These are phyloP conservation scores for Dactylonectria estremocensis DNA, from an alignment of 2,329 filamentous ascomycete genomes.

Conservation along the genomic window DNA sequence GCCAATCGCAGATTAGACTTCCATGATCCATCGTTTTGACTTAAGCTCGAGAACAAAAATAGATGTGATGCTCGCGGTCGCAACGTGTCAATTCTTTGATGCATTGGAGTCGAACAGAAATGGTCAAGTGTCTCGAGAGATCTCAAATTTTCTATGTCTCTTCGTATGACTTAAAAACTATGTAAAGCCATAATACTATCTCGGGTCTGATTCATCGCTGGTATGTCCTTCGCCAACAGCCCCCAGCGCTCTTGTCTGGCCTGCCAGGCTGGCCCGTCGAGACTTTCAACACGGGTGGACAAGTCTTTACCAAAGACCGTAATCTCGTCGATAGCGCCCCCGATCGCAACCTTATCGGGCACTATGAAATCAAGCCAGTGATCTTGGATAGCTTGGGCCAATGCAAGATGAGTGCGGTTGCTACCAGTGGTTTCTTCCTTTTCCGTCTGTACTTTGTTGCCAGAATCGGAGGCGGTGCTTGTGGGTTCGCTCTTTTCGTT, in stretches of 20 bases:
- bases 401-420: not conserved
- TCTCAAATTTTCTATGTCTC: no score
- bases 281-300: not conserved
- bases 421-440: not conserved
- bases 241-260: not conserved
- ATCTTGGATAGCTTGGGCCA: not conserved
- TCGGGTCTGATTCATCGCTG: not conserved
- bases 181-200: not conserved
- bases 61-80: no score
- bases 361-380: slow-evolving; percentile 15
- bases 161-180: not conserved
- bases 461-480: not conserved
- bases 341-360: not conserved
- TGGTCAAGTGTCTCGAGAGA: no score
- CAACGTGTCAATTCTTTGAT: no score
- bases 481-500: not conserved
- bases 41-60: no score
- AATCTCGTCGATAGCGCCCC: not conserved
- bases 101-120: no score
- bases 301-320: not conserved
- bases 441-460: not conserved
- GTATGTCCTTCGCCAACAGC: not conserved
- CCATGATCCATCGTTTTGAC: no score
- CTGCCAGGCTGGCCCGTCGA: slow-evolving; percentile 3
- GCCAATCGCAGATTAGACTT: no score